These are phyloP conservation scores for Cladorrhinum samala DNA, from an alignment of 495 filamentous ascomycete species.

Conservation along the genomic window DNA sequence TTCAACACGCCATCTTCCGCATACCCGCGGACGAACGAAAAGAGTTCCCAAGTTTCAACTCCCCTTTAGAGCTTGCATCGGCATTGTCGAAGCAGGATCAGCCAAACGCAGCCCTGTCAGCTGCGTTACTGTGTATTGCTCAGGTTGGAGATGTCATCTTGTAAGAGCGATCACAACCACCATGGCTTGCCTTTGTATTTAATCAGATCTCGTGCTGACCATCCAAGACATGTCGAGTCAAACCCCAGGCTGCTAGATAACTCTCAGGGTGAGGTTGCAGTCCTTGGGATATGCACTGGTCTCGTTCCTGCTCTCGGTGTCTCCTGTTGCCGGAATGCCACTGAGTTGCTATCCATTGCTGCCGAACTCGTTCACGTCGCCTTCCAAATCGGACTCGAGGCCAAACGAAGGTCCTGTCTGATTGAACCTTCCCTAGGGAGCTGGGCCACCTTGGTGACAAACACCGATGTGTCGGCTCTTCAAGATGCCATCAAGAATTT, in stretches of 20 bases:
- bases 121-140: slow-evolving; percentile 9
- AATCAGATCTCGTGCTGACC: no score
- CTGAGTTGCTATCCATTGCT: slow-evolving; percentile 54
- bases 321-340: slow-evolving; percentile 49
- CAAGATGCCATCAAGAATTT: slow-evolving; percentile 29
- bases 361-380: slow-evolving; percentile 58
- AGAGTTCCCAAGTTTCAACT: slow-evolving; percentile 6
- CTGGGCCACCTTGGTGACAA: slow-evolving; percentile 38
- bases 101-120: neutral
- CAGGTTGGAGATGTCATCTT: slow-evolving; percentile 15
- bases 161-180: slow-evolving; percentile 7
- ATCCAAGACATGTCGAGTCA: slow-evolving; percentile 11
- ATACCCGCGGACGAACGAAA: neutral
- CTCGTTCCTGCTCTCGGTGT: slow-evolving; percentile 58
- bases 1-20: neutral
- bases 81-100: slow-evolving; percentile 1
- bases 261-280: slow-evolving; percentile 20
- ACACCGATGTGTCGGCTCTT: slow-evolving; percentile 28
- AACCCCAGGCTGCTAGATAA: slow-evolving; percentile 8
- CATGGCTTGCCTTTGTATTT: no score
- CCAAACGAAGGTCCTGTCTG: slow-evolving; percentile 30
- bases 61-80: slow-evolving; percentile 7
- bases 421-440: slow-evolving; percentile 37
- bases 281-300: slow-evolving; percentile 58
- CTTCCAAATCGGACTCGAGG: slow-evolving; percentile 53